phyloP scores from a whole-genome alignment of 169 alveolate genomes.

The Plasmodium knowlesi region DNA sequence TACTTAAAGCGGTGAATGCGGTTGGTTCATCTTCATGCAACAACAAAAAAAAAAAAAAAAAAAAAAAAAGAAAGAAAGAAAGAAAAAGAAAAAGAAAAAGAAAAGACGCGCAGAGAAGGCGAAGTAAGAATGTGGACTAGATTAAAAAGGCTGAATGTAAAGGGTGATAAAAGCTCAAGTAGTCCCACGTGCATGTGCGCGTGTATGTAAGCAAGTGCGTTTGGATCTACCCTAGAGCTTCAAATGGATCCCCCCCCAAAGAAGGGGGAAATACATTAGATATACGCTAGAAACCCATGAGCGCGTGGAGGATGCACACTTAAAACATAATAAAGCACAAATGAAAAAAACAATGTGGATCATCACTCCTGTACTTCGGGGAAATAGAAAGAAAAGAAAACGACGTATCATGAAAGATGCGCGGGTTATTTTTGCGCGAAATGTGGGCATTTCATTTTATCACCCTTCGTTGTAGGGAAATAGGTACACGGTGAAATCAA shows the following conservation, averaged over 20 bases:
- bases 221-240: background rate
- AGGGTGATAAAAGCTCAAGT: background rate
- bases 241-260: background rate
- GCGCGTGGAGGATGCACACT: background rate
- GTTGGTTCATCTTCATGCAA: background rate
- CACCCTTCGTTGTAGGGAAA: background rate
- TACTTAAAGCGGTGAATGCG: slow-evolving; percentile 18
- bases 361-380: background rate
- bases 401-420: background rate
- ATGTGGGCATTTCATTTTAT: background rate
- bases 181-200: background rate
- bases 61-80: background rate
- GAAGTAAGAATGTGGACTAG: background rate
- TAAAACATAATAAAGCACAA: background rate
- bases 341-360: background rate
- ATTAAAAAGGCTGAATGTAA: background rate
- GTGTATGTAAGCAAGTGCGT: background rate
- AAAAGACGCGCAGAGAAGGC: background rate
- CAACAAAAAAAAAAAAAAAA: slow-evolving; percentile 2
- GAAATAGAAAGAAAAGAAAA: background rate
- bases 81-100: background rate
- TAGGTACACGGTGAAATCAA: background rate
- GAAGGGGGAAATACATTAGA: background rate
- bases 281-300: background rate
- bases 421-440: background rate